A percentile compares a stretch with the other conserved stretches of the same genome.
Evolutionary conservation across 805 yeast genomes (phyloP).

Genomic region (Sugiyamaella qingdaonensis): DNA sequence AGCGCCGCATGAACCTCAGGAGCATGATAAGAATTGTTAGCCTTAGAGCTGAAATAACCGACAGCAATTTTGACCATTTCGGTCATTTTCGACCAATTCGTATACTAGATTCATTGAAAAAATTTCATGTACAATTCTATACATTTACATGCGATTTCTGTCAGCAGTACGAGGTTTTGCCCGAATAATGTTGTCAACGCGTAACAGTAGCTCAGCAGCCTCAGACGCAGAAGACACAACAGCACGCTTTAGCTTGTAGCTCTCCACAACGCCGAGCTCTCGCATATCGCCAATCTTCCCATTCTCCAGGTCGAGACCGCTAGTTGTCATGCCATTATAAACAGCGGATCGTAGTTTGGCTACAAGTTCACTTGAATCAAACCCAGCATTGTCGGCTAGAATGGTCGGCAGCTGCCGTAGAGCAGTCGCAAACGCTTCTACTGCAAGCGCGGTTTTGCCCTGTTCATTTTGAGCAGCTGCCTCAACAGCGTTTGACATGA

Average conservation of each 20-base stretch:
- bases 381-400: constrained; percentile 95
- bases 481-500: constrained; percentile 96
- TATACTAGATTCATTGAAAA: no score
- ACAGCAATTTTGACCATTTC: no score
- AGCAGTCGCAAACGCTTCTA: constrained; percentile 92
- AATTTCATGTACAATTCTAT: background rate
- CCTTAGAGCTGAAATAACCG: background rate
- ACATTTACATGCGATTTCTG: constrained; percentile 45
- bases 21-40: background rate
- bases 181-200: constrained; percentile 95
- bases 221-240: constrained; percentile 96
- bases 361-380: constrained; percentile 87
- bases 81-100: no score
- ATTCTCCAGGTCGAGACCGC: constrained; percentile 81
- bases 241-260: constrained; percentile 85
- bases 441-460: constrained; percentile 91
- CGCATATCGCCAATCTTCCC: constrained; percentile 93
- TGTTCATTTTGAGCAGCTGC: constrained; percentile 85
- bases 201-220: constrained; percentile 91
- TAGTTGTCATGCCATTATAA: constrained; percentile 85
- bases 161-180: constrained; percentile 98
- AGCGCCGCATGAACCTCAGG: no score
- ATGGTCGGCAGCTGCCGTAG: constrained; percentile 93
- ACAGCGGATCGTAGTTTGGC: constrained; percentile 85
- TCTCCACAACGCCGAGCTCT: constrained; percentile 87